Evolutionary conservation across 345 rosid species (phyloP).

Genomic region (Eucalyptus cloeziana): DNA sequence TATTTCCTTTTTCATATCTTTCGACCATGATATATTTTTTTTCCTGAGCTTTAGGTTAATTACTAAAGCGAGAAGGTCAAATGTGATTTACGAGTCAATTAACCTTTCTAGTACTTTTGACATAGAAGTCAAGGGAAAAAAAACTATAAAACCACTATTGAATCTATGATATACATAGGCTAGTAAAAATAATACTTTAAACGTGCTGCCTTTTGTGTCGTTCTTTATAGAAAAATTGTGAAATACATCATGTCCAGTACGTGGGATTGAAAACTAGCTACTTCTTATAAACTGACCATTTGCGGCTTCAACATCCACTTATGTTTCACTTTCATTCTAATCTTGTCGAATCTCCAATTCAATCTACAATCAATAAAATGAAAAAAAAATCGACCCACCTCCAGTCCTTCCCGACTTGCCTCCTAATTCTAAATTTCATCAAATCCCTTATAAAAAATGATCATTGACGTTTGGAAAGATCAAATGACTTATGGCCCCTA

Average conservation of each 20-base stretch:
- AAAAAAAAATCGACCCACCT: background rate
- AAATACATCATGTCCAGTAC: background rate
- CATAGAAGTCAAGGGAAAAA: background rate
- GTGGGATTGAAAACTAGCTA: background rate
- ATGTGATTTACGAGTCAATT: background rate
- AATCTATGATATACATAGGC: background rate
- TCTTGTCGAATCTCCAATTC: background rate
- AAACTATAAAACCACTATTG: background rate
- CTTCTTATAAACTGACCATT: background rate
- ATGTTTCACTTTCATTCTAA: background rate
- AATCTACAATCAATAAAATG: background rate
- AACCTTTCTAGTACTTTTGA: background rate
- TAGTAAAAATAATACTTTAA: background rate
- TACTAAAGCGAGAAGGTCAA: background rate
- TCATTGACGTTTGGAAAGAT: background rate
- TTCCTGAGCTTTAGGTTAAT: background rate
- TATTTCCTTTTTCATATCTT: background rate
- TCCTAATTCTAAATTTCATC: background rate
- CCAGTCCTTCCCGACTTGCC: rapidly evolving
- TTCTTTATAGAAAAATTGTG: background rate
- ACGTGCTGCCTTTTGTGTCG: background rate
- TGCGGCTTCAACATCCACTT: background rate
- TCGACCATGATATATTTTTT: background rate
- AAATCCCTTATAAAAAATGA: background rate
- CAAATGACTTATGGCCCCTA: background rate